Percentiles rank a stretch among this genome's conserved stretches.
Evolutionary conservation across 257 asterid species (phyloP).

Genomic region (Cynanchum wilfordii): DNA sequence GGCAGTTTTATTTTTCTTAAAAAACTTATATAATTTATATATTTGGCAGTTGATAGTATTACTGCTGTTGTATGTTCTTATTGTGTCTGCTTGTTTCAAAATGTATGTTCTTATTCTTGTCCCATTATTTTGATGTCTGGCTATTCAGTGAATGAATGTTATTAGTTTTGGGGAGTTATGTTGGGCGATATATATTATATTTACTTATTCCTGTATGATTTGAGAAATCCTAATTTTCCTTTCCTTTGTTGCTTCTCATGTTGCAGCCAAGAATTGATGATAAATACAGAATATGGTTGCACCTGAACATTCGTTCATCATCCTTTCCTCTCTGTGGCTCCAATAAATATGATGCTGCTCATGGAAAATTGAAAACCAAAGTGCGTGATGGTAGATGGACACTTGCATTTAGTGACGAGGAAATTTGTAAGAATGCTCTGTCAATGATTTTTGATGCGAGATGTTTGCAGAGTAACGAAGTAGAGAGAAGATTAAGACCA

Average conservation of each 20-base stretch:
- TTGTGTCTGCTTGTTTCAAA: neutral
- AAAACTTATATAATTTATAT: too few species aligned
- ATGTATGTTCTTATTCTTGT: neutral
- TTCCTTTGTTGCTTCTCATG: constrained; percentile 12
- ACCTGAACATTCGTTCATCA: constrained; percentile 87
- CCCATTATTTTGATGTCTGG: neutral
- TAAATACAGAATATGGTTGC: constrained; percentile 83
- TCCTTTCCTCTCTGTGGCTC: constrained; percentile 54
- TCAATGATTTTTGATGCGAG: constrained; percentile 68
- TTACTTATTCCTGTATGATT: neutral
- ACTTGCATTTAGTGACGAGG: constrained; percentile 81
- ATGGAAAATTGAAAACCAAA: constrained; percentile 57
- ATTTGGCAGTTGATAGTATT: neutral
- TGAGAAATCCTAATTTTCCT: constrained; percentile 9
- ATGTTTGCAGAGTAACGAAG: constrained; percentile 46
- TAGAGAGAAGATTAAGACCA: constrained; percentile 60
- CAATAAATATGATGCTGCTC: constrained; percentile 31
- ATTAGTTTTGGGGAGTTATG: neutral
- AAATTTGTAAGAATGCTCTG: constrained; percentile 58
- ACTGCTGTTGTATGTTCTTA: neutral
- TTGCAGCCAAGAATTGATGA: constrained; percentile 81
- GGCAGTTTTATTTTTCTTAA: too few species aligned
- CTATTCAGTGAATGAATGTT: neutral
- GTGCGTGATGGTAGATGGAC: constrained; percentile 98
- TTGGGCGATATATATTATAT: too few species aligned